Base-by-base conservation (phyloP, 352 stramenopile genomes). In the Phytopythium aichiense region DNA sequence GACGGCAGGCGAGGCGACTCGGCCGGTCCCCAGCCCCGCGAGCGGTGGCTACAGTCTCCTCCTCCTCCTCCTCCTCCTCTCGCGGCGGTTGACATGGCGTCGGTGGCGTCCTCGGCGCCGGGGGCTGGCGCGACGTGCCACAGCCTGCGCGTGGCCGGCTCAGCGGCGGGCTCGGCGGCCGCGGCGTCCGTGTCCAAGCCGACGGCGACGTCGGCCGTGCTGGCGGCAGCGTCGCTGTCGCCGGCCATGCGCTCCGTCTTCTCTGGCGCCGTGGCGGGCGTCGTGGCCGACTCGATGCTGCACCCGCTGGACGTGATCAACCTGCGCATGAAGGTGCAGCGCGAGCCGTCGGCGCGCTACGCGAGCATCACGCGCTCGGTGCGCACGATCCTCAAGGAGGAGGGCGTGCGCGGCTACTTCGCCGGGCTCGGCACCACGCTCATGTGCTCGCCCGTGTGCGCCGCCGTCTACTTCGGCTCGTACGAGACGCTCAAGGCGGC, bases 291-390 rank as follows among this genome's bases (percentile, higher is more conserved):
- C 64, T 88, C 79, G 42, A 73, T 92, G 63, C 66, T 91, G 56
- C 82, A 92, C 46, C 85, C 85, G 30, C 68, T 94, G 46, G 85
- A 94, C 59, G 87, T 88, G 22, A 84, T 94, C 60, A 94, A 92
- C 66, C 61, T 92, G 46, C 85, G 85, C 46, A 91, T 92, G 74
- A 94, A 94, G 64, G 81, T 94, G 48, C 84, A 91, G 67, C 71
- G 73, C 28, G 61, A 58, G 48, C 68, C 69, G 18, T 78, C 66
- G 15, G 58, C 72, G 64, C 84, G 88, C 61, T 92, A 92, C 68
- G 73, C 72, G 38, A 78, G 75, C 45, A 80, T 92, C 40, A 25
- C 85, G n/a, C 74, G 78, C 48, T 74, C 84, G 2, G 64, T 86
- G 0, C 57, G 71, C 51, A 92, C 84, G 7, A 91, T 92, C 31